These are phyloP conservation scores for Plasmodium berghei DNA, from an alignment of 169 alveolate species.

Conservation along the genomic window DNA sequence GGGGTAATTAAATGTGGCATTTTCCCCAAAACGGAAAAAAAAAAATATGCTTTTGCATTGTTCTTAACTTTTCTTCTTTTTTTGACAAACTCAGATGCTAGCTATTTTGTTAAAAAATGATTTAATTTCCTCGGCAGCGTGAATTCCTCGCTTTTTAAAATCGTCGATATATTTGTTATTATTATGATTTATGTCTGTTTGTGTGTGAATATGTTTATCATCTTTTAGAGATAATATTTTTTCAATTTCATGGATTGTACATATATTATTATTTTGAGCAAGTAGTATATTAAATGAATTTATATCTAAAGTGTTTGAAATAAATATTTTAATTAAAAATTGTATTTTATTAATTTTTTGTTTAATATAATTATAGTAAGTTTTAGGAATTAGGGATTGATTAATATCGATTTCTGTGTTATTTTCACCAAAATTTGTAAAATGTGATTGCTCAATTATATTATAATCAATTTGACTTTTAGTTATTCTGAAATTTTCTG, in stretches of 20 bases:
- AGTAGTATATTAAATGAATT: slow-evolving; percentile 41
- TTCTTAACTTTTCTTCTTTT: no score
- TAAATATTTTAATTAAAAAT: slow-evolving; percentile 53
- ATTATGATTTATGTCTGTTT: neutral
- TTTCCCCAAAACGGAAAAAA: no score
- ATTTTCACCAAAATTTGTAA: neutral
- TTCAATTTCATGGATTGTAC: slow-evolving; percentile 68
- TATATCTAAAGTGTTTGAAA: slow-evolving; percentile 42
- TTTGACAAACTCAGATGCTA: no score
- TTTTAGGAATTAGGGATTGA: slow-evolving; percentile 21
- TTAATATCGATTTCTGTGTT: neutral
- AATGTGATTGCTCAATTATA: no score
- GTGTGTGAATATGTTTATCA: neutral
- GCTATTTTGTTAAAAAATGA: slow-evolving; percentile 34
- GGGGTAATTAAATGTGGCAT: no score
- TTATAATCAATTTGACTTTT: neutral
- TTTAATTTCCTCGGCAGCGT: slow-evolving; percentile 67
- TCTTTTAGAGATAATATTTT: slow-evolving; percentile 41
- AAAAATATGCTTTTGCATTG: no score
- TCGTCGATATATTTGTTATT: slow-evolving; percentile 30
- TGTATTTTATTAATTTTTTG: slow-evolving; percentile 42
- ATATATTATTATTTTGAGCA: slow-evolving; percentile 60
- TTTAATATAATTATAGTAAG: slow-evolving; percentile 61
- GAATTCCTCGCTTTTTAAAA: slow-evolving; percentile 38
- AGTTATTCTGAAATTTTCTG: neutral